Percentiles rank a stretch among this genome's conserved stretches.
These are phyloP conservation scores for Striga hermonthica DNA, from an alignment of 305 asterid genomes.

Conservation along the genomic window DNA sequence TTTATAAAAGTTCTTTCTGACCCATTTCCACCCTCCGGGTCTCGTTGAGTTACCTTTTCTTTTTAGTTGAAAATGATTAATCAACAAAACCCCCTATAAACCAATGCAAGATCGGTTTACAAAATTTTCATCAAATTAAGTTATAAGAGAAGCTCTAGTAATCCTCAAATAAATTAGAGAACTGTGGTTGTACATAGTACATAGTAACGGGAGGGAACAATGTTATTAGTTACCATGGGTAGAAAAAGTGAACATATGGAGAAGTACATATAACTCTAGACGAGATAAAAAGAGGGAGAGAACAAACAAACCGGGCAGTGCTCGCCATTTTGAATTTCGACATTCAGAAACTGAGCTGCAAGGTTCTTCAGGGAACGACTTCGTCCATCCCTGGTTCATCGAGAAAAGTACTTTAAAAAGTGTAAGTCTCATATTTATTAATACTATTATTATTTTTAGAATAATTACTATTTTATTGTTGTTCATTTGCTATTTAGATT, in stretches of 20 bases:
- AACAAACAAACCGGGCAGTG: slow-evolving; percentile 89
- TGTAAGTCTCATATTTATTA: background rate
- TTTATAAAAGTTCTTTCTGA: background rate
- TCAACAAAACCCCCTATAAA: slow-evolving; percentile 5
- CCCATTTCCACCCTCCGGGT: background rate
- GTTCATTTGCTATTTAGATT: slow-evolving; percentile 23
- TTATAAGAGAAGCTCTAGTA: slow-evolving; percentile 1
- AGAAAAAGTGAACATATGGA: no score
- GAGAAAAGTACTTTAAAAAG: slow-evolving; percentile 15
- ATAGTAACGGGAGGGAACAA: slow-evolving; percentile 5
- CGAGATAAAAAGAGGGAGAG: slow-evolving; percentile 18
- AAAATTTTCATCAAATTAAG: background rate
- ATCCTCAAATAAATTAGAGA: background rate
- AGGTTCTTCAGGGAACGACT: slow-evolving; percentile 77
- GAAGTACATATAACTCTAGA: background rate
- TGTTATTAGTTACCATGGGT: no score
- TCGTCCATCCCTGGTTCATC: slow-evolving; percentile 74
- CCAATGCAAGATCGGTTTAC: background rate
- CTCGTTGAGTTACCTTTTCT: background rate
- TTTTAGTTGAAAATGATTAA: background rate
- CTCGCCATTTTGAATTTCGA: slow-evolving; percentile 85
- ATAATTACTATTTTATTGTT: background rate
- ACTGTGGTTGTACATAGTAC: background rate
- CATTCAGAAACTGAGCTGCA: slow-evolving; percentile 62
- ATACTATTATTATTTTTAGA: no score